Conservation (phyloP, 2,329 filamentous ascomycete species). For the Xylariaceae sp. region DNA sequence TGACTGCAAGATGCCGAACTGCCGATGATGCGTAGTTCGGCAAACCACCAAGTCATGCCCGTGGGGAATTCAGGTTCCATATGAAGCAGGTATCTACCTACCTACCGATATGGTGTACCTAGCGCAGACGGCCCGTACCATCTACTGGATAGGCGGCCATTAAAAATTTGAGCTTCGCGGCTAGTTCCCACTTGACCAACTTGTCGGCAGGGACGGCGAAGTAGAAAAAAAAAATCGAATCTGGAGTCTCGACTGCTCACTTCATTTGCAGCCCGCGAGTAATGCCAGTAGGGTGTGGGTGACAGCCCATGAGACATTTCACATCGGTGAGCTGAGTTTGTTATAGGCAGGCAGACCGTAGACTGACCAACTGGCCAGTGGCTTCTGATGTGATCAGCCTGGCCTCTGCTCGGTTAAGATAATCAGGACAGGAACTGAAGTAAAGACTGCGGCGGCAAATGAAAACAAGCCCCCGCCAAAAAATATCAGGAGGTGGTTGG, state of each 20-base stretch:
- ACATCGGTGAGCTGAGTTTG: neutral
- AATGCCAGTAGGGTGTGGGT: neutral
- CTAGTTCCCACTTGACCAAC: neutral
- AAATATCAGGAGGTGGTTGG: neutral
- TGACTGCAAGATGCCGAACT: neutral
- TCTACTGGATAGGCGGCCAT: neutral
- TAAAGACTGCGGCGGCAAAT: neutral
- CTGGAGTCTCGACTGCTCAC: neutral
- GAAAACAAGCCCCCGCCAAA: neutral
- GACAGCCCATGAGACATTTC: slow-evolving; percentile 6
- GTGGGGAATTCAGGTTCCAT: neutral
- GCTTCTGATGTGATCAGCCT: neutral
- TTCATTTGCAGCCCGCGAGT: neutral
- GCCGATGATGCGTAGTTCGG: neutral
- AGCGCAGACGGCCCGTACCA: slow-evolving; percentile 5
- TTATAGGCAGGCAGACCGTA: neutral
- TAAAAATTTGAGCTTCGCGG: neutral
- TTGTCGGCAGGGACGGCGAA: neutral
- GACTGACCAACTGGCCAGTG: neutral
- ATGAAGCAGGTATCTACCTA: neutral
- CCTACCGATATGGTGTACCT: neutral
- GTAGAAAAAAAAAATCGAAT: neutral
- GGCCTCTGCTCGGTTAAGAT: neutral
- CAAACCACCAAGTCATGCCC: slow-evolving; percentile 12
- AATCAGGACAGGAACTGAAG: neutral